phyloP scores from a whole-genome alignment of 1,284 basidiomycete species.

The Coniophora puteana region DNA sequence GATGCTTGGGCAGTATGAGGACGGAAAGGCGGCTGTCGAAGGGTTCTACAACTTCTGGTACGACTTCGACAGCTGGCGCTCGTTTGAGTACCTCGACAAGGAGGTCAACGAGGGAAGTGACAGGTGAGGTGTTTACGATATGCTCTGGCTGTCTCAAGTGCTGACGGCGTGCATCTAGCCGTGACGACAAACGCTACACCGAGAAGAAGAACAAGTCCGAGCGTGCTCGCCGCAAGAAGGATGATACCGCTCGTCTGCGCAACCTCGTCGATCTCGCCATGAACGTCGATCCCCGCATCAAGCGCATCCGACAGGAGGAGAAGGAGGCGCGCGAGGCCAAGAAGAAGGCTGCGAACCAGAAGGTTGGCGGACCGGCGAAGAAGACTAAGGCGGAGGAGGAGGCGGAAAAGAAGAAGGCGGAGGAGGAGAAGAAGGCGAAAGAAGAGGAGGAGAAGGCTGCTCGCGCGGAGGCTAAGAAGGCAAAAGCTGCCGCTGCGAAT shows the following conservation, averaged over 20 bases:
- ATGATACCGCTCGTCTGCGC: slow-evolving; percentile 91
- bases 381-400: slow-evolving; percentile 75
- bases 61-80: slow-evolving; percentile 98
- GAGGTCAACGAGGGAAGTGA: slow-evolving; percentile 98
- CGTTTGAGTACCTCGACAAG: slow-evolving; percentile 98
- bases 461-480: slow-evolving; percentile 80
- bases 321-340: slow-evolving; percentile 95
- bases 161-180: slow-evolving; percentile 43
- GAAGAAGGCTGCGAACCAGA: slow-evolving; percentile 64
- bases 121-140: slow-evolving; percentile 51
- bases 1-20: slow-evolving; percentile 68
- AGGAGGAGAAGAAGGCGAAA: slow-evolving; percentile 48
- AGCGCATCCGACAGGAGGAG: slow-evolving; percentile 95
- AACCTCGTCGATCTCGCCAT: slow-evolving; percentile 87
- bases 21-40: slow-evolving; percentile 83
- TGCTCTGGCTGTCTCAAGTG: neutral
- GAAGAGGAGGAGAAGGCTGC: slow-evolving; percentile 39
- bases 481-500: slow-evolving; percentile 79
- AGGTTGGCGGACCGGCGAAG: slow-evolving; percentile 71
- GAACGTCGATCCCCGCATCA: slow-evolving; percentile 91
- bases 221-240: slow-evolving; percentile 95
- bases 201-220: slow-evolving; percentile 99
- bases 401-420: slow-evolving; percentile 65
- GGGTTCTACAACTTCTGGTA: slow-evolving; percentile 99
- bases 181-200: slow-evolving; percentile 97